Base-by-base conservation (phyloP, 2,329 filamentous ascomycete species). In the Colletotrichum chlorophyti region DNA sequence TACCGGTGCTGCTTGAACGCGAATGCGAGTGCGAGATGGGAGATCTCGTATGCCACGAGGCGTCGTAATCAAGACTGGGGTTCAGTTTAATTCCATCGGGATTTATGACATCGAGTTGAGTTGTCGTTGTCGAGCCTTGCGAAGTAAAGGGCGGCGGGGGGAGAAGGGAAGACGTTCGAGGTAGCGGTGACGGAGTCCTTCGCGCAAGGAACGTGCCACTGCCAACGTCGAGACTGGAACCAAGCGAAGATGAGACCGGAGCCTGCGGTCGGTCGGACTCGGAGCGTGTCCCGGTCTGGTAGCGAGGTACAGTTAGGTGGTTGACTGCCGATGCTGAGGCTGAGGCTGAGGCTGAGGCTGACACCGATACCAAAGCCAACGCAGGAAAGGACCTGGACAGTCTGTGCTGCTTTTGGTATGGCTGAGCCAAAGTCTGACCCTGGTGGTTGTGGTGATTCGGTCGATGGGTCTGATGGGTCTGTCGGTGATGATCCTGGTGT, bases 1-100 rank as follows among this genome's bases (percentile, higher is more conserved):
- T 67, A 24, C 68, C 68, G 15, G 68, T 63, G 57, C 73, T 74
- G 58, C 68, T 74, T 10, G 74, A 73, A 42, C 74, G 71, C 43
- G 74, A 73, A 42, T 74, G 71, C 43, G 74, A 75, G 23, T 60
- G 50, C 2, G 46, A 27, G 5, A 26, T 45, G n/a, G 38, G 38
- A 14, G 40, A 41, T 43, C 29, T 24, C 8, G 14, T 38, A 27
- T 49, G 12, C 19, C 24, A 26, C 10, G n/a, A 29, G 7, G 29
- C 11, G 12, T 50, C 37, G 26, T 21, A 17, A 2, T 57, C 19
- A 21, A 34, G n/a, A 5, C 17, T n/a, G 7, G 34, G n/a, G 23
- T 45, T 21, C 11, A 21, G 6, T 4, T 17, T 11, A 15, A 6
- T 17, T 11, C 15, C 26, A n/a, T 46, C 27, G 19, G 29, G 14